These are phyloP conservation scores for Senecio squalidus DNA, from an alignment of 140 eudicot genomes.

Conservation along the genomic window DNA sequence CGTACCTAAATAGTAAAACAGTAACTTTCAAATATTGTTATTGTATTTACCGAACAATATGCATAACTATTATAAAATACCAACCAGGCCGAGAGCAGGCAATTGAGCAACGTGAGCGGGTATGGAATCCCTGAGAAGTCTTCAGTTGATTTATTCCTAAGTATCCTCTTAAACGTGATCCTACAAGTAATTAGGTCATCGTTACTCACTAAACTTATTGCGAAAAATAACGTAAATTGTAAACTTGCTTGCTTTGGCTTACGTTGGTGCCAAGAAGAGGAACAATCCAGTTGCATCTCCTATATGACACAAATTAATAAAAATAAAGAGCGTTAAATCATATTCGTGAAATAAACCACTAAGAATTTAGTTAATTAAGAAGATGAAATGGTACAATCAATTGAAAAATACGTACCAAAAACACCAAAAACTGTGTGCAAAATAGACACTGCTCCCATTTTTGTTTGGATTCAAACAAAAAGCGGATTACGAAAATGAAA, in stretches of 20 bases:
- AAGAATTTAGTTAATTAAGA: too few species aligned
- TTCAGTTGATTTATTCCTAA: slow-evolving; percentile 60
- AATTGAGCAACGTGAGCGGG: slow-evolving; percentile 87
- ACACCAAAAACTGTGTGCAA: slow-evolving; percentile 45
- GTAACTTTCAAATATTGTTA: too few species aligned
- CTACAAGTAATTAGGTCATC: too few species aligned
- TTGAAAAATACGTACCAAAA: slow-evolving; percentile 35
- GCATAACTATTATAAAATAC: not conserved
- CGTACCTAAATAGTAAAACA: slow-evolving; percentile 65
- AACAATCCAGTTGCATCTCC: slow-evolving; percentile 80
- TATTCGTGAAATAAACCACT: not conserved
- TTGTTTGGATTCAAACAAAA: too few species aligned
- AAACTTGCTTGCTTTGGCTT: too few species aligned
- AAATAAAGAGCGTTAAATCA: not conserved
- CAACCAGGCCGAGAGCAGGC: slow-evolving; percentile 86
- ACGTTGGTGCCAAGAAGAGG: slow-evolving; percentile 84
- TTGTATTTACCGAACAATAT: too few species aligned
- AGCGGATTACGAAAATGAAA: too few species aligned
- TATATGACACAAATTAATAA: slow-evolving; percentile 14
- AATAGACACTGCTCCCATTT: slow-evolving; percentile 25
- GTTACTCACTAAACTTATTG: not conserved
- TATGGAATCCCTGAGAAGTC: slow-evolving; percentile 90
- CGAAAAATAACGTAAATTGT: too few species aligned
- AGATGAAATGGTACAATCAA: not conserved
- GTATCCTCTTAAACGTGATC: slow-evolving; percentile 73